phyloP scores from a whole-genome alignment of 2,329 filamentous ascomycete species.

The Purpureocillium lavendulum region DNA sequence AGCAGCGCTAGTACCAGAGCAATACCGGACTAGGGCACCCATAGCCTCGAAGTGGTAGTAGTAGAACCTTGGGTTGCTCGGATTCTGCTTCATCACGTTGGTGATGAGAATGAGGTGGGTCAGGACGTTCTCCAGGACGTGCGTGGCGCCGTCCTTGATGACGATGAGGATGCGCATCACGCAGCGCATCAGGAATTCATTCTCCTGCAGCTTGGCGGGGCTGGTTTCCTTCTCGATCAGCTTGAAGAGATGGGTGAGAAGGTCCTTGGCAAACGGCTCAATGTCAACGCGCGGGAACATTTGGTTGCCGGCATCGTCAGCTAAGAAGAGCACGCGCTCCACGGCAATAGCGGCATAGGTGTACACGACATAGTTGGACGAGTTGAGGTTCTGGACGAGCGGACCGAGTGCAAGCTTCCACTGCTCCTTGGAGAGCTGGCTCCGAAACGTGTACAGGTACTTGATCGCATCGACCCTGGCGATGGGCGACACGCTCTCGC shows the following conservation, averaged over 20 bases:
- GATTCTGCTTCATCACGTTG: slow-evolving; percentile 85
- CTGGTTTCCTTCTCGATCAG: slow-evolving; percentile 79
- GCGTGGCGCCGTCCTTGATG: slow-evolving; percentile 71
- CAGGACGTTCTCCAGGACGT: slow-evolving; percentile 70
- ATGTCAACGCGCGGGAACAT: slow-evolving; percentile 77
- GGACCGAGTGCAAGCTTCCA: slow-evolving; percentile 87
- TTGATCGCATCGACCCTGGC: slow-evolving; percentile 98
- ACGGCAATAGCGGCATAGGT: slow-evolving; percentile 95
- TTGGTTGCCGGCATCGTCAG: slow-evolving; percentile 64
- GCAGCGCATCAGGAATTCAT: slow-evolving; percentile 97
- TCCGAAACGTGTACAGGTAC: slow-evolving; percentile 94
- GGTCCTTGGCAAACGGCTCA: slow-evolving; percentile 71
- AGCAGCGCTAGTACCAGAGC: slow-evolving; percentile 56
- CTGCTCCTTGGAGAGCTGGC: slow-evolving; percentile 83
- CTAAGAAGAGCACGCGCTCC: slow-evolving; percentile 83
- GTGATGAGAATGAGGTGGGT: slow-evolving; percentile 83
- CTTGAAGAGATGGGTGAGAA: slow-evolving; percentile 83
- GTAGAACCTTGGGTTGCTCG: slow-evolving; percentile 95
- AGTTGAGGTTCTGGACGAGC: slow-evolving; percentile 83
- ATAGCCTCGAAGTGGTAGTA: slow-evolving; percentile 97
- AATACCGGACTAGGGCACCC: slow-evolving; percentile 71
- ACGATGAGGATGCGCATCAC: slow-evolving; percentile 97
- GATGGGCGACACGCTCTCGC: slow-evolving; percentile 65
- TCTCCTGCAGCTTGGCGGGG: slow-evolving; percentile 92
- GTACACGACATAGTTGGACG: slow-evolving; percentile 91